Evolutionary conservation across 2,329 filamentous ascomycete genomes (phyloP).

Genomic region (Apiospora phragmitis): DNA sequence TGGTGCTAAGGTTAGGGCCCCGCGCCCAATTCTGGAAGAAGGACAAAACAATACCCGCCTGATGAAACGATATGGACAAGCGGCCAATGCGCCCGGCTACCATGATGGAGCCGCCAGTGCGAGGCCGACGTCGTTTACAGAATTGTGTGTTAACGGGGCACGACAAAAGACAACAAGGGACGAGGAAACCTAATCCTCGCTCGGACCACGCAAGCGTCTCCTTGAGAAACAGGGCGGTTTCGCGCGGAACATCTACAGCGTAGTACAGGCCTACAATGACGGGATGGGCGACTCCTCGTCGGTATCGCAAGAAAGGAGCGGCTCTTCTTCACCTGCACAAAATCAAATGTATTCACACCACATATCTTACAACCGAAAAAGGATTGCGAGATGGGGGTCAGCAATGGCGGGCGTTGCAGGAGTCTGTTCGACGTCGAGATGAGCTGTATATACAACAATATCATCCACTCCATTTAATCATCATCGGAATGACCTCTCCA

Average conservation of each 20-base stretch:
- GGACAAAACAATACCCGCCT: background rate
- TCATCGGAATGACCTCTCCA: background rate
- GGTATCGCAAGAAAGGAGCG: background rate
- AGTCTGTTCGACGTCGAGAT: background rate
- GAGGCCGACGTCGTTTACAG: background rate
- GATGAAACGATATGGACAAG: background rate
- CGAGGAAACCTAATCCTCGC: background rate
- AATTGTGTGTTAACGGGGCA: background rate
- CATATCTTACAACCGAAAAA: background rate
- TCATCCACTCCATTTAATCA: background rate
- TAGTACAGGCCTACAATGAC: background rate
- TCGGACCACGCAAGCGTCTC: background rate
- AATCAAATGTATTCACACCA: background rate
- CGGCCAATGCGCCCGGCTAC: background rate
- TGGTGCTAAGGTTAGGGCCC: background rate
- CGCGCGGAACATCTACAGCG: background rate
- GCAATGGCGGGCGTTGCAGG: background rate
- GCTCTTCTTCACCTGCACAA: background rate
- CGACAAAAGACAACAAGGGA: background rate
- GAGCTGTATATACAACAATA: background rate
- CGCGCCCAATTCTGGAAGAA: background rate
- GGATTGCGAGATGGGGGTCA: background rate
- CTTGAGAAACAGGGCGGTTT: background rate
- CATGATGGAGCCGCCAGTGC: background rate
- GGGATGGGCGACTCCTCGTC: background rate